Percentiles rank a stretch among this genome's conserved stretches.
Evolutionary conservation across 2,329 filamentous ascomycete genomes (phyloP).

Genomic region (Camillea tinctor): DNA sequence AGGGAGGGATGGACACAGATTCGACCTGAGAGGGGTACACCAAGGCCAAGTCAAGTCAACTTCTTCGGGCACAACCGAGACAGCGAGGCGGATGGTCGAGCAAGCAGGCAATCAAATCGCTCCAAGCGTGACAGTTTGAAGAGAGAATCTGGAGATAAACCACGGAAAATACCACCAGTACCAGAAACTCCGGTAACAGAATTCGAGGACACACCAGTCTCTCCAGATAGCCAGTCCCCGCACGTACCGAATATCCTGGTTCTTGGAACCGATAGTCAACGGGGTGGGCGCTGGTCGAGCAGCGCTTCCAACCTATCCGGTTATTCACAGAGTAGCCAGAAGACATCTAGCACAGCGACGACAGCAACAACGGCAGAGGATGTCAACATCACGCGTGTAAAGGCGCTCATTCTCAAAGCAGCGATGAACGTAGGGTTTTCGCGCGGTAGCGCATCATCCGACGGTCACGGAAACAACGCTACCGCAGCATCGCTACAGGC

Average conservation of each 20-base stretch:
- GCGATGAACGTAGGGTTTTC: slow-evolving; percentile 82
- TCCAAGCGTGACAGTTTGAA: slow-evolving; percentile 56
- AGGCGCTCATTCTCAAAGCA: slow-evolving; percentile 77
- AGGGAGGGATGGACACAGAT: slow-evolving; percentile 88
- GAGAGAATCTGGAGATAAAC: slow-evolving; percentile 47
- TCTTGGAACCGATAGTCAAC: slow-evolving; percentile 66
- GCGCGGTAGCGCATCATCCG: slow-evolving; percentile 47
- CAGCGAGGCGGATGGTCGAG: slow-evolving; percentile 44
- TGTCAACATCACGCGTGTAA: slow-evolving; percentile 72
- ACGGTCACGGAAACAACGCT: slow-evolving; percentile 40
- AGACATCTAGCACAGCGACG: slow-evolving; percentile 70
- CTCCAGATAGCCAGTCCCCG: slow-evolving; percentile 72
- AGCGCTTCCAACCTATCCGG: slow-evolving; percentile 75
- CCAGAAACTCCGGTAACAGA: slow-evolving; percentile 94
- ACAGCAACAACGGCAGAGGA: slow-evolving; percentile 70
- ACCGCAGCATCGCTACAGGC: slow-evolving; percentile 58
- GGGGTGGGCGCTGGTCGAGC: slow-evolving; percentile 76
- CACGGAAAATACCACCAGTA: slow-evolving; percentile 48
- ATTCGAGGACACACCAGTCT: slow-evolving; percentile 86
- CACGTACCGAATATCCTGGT: slow-evolving; percentile 86
- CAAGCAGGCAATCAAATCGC: slow-evolving; percentile 51
- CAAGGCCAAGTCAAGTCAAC: slow-evolving; percentile 73
- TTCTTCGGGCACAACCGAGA: slow-evolving; percentile 58
- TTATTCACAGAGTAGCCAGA: slow-evolving; percentile 69
- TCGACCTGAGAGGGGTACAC: slow-evolving; percentile 81